A percentile compares a stretch with the other conserved stretches of the same genome.
Evolutionary conservation across 148 eudicot genomes (phyloP).

Genomic region (Amaranthus hypochondriacus): DNA sequence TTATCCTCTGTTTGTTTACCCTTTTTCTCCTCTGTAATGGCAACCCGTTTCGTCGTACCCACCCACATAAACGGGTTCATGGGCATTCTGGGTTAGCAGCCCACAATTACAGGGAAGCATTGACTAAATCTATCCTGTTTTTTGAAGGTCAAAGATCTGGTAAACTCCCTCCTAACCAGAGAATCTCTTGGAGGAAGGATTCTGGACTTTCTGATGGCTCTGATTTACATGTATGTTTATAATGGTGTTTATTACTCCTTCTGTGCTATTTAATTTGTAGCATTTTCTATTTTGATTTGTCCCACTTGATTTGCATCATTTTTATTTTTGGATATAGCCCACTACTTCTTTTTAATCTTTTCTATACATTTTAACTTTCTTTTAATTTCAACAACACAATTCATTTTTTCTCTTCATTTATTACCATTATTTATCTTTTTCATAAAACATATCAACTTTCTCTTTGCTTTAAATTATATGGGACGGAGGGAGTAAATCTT

Average conservation of each 20-base stretch:
- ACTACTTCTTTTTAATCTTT: too few species aligned
- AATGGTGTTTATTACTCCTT: too few species aligned
- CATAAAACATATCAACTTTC: too few species aligned
- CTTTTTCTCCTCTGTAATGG: slow-evolving; percentile 32
- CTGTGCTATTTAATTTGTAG: not conserved
- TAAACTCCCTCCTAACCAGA: slow-evolving; percentile 73
- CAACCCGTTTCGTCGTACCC: slow-evolving; percentile 23
- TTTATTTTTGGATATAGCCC: too few species aligned
- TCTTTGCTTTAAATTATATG: too few species aligned
- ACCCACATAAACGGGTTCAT: slow-evolving; percentile 21
- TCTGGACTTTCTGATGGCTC: slow-evolving; percentile 94
- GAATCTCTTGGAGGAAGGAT: slow-evolving; percentile 75
- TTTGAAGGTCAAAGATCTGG: slow-evolving; percentile 94
- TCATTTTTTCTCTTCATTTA: too few species aligned
- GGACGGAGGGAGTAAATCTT: too few species aligned
- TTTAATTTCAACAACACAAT: too few species aligned
- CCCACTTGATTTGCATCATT: too few species aligned
- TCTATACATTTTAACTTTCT: not conserved
- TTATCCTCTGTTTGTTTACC: slow-evolving; percentile 25
- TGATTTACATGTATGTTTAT: slow-evolving; percentile 42
- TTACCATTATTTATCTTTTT: too few species aligned
- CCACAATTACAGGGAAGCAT: slow-evolving; percentile 86
- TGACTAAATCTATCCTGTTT: slow-evolving; percentile 76
- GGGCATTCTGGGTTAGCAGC: slow-evolving; percentile 43
- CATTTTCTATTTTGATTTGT: not conserved